Evolutionary conservation across 148 eudicot genomes (phyloP), one percentile per base, ranked within the genome.

Genomic region (Diospyros lotus): DNA sequence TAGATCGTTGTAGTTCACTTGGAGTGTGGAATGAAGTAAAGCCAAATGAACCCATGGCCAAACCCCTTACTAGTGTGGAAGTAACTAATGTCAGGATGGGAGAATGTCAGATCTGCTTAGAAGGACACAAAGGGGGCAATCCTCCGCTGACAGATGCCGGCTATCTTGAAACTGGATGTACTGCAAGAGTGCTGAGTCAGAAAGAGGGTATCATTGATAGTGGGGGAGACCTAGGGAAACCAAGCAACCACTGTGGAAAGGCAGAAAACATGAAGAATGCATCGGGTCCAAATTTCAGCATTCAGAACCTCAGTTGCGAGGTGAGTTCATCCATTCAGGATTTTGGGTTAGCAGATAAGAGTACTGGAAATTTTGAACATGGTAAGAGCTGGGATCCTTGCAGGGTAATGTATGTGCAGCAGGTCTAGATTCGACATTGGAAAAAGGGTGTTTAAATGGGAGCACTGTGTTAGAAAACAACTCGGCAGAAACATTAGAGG

Each of bases 401-500:
- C 91, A 89, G 93, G 93, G 79, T 82, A 79, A 82, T 62, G 39
- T 67, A 42, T 77, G 79, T 59, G 82, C 77, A 68, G 78, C 65
- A 3, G 87, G 77, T 77, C 69, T 66, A 40, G 75, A 73, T 66
- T 73, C 77, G 69, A 76, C 39, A 65, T 76, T 81, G 52, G 83
- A 83, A 45, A 79, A 75, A 73, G 87, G 79, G 72, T 79, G 79
- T 75, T 73, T 62, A 61, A 77, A 74, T 82, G 87, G 79, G 77
- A 79, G 76, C 71, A 74, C 78, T 69, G 74, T 74, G 58, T 89
- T 85, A 64, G 85, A 80, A 62, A 85, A 78, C 79, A 84, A 82
- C 78, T 81, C 84, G 76, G 67, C 85, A 4, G 88, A 82, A 86
- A 87, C 84, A 56, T 68, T 78, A 54, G 84, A 89, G 93, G 93